These are phyloP conservation scores for Salix arbutifolia DNA, from an alignment of 345 rosid species.

Conservation along the genomic window DNA sequence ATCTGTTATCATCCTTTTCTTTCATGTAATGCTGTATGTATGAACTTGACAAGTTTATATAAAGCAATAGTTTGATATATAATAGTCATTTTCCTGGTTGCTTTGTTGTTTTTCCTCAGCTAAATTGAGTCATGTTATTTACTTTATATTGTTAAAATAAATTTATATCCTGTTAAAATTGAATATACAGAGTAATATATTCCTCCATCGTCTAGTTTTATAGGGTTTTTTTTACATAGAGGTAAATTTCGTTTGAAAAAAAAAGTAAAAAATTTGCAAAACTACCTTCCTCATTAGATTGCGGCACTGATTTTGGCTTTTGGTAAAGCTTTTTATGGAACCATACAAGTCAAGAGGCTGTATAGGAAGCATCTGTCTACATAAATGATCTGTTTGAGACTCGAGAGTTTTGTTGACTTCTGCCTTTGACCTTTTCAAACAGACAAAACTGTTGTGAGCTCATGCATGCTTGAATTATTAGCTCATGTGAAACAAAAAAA, in stretches of 20 bases:
- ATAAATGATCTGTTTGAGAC: background rate
- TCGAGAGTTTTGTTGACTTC: background rate
- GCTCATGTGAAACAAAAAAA: background rate
- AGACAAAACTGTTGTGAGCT: background rate
- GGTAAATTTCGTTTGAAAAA: too few relatives aligned
- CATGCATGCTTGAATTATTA: background rate
- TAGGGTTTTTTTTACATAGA: too few relatives aligned
- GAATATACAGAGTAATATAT: too few relatives aligned
- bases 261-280: too few relatives aligned
- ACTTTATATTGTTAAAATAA: too few relatives aligned
- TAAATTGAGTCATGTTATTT: too few relatives aligned
- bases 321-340: background rate
- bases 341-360: background rate
- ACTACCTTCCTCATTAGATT: background rate
- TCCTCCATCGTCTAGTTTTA: too few relatives aligned
- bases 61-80: background rate
- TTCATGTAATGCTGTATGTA: conserved; percentile 13
- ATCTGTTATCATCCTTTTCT: background rate
- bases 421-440: background rate
- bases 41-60: conserved; percentile 34
- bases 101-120: background rate
- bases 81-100: background rate
- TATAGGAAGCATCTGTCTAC: too few relatives aligned
- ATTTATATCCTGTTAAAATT: too few relatives aligned
- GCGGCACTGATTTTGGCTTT: conserved; percentile 6